These are phyloP conservation scores for Ophidiomyces ophidiicola DNA, from an alignment of 2,329 filamentous ascomycete genomes.

Conservation along the genomic window DNA sequence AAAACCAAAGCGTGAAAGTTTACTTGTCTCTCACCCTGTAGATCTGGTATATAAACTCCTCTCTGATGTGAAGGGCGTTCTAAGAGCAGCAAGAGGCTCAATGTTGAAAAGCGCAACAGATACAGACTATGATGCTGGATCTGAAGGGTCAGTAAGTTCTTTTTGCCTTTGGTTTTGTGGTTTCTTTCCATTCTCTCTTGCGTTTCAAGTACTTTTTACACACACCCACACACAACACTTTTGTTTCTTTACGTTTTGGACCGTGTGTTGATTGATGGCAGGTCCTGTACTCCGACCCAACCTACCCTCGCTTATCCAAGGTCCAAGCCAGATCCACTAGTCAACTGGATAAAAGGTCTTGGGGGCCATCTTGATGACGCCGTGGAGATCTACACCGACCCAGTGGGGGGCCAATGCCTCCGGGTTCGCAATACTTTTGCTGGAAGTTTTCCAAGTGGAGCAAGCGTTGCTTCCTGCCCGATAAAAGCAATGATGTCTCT, in stretches of 20 bases:
- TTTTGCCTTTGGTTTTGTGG: not conserved
- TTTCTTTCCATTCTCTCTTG: not conserved
- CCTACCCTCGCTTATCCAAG: not conserved
- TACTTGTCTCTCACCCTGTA: too few species aligned
- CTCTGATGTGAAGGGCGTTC: too few species aligned
- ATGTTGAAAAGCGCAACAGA: too few species aligned
- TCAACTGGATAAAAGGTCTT: constrained; percentile 10
- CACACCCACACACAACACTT: too few species aligned
- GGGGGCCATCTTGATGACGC: constrained; percentile 15
- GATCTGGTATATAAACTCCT: too few species aligned
- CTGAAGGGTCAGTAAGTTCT: constrained; percentile 6
- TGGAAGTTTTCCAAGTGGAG: constrained; percentile 1
- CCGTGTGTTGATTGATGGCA: too few species aligned
- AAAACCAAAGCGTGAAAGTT: too few species aligned
- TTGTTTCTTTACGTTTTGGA: too few species aligned
- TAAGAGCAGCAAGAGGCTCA: too few species aligned
- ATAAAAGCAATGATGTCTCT: constrained; percentile 15
- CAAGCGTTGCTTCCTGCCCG: constrained; percentile 13
- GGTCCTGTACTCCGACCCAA: too few species aligned
- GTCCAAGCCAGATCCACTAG: not conserved
- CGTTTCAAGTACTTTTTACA: too few species aligned
- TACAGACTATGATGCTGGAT: not conserved
- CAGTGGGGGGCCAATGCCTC: constrained; percentile 10
- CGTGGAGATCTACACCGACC: constrained; percentile 13
- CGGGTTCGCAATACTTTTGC: constrained; percentile 1